phyloP scores from a whole-genome alignment of 2,329 filamentous ascomycete species.

The Chaetomium sp. region DNA sequence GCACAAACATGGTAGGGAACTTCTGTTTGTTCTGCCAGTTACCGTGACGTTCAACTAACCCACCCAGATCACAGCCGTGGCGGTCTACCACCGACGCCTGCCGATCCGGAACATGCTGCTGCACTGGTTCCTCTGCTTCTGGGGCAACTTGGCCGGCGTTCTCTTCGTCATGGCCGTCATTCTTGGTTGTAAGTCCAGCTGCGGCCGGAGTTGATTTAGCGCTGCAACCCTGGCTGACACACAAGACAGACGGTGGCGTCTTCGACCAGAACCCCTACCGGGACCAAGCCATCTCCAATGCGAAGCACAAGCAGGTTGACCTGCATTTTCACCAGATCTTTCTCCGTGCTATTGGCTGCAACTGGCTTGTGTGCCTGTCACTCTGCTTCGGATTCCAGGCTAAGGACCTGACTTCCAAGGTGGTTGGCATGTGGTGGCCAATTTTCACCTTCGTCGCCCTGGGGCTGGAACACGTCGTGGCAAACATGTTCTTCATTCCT shows the following conservation, averaged over 20 bases:
- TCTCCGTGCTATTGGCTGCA: conserved; percentile 56
- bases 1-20: neutral
- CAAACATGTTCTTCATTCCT: conserved; percentile 59
- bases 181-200: conserved; percentile 46
- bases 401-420: conserved; percentile 55
- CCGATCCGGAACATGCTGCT: conserved; percentile 31
- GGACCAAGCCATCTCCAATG: conserved; percentile 47
- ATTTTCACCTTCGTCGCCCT: conserved; percentile 57
- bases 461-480: conserved; percentile 58
- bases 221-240: conserved; percentile 12
- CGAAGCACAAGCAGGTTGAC: conserved; percentile 47
- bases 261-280: conserved; percentile 42
- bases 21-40: neutral
- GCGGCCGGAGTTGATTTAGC: neutral
- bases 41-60: conserved; percentile 9
- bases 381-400: conserved; percentile 52
- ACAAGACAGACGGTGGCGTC: conserved; percentile 46
- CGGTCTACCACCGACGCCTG: conserved; percentile 30
- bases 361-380: conserved; percentile 60
- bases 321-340: conserved; percentile 57
- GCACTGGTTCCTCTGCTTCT: conserved; percentile 51
- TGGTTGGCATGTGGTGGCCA: conserved; percentile 59
- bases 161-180: conserved; percentile 52
- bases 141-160: conserved; percentile 50
- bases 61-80: conserved; percentile 32